Conservation (phyloP, 495 filamentous ascomycete species). For the Clohesyomyces aquaticus region DNA sequence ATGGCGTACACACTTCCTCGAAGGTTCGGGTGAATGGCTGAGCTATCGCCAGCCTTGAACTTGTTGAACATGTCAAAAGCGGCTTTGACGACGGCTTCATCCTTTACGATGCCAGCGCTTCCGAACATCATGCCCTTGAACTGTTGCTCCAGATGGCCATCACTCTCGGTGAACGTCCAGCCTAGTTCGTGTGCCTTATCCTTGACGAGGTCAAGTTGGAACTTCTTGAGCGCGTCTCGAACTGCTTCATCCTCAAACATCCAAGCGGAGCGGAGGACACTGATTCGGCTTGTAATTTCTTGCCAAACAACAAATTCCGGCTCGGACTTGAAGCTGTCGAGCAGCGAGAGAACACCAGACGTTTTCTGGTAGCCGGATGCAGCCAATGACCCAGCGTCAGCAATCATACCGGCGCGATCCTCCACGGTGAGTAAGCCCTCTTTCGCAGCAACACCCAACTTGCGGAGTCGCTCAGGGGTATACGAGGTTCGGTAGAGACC, state of each 20-base stretch:
- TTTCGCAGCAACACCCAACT: conserved; percentile 82
- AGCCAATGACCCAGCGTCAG: conserved; percentile 89
- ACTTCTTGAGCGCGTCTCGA: conserved; percentile 74
- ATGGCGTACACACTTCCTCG: conserved; percentile 71
- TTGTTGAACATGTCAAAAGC: conserved; percentile 75
- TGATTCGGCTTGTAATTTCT: conserved; percentile 79
- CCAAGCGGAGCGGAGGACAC: conserved; percentile 78
- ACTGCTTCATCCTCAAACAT: conserved; percentile 79
- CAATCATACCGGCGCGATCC: conserved; percentile 93
- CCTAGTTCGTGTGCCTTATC: conserved; percentile 81
- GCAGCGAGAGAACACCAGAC: conserved; percentile 80
- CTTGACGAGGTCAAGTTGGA: conserved; percentile 75
- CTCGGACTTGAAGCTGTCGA: conserved; percentile 83
- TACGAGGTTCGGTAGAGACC: conserved; percentile 76
- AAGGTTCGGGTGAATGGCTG: conserved; percentile 74
- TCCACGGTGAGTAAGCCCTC: conserved; percentile 85
- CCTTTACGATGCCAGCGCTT: conserved; percentile 66
- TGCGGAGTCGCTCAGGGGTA: conserved; percentile 65
- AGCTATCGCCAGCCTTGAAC: conserved; percentile 67
- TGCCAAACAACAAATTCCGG: conserved; percentile 93
- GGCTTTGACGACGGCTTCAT: conserved; percentile 62
- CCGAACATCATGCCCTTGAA: conserved; percentile 74
- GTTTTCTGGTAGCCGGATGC: conserved; percentile 91
- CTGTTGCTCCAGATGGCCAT: conserved; percentile 89
- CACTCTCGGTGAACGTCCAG: conserved; percentile 81